A percentile compares a stretch with the other conserved stretches of the same genome.
Conservation (phyloP, 1,139 yeast genomes). For the Saccharomyces uvarum region DNA sequence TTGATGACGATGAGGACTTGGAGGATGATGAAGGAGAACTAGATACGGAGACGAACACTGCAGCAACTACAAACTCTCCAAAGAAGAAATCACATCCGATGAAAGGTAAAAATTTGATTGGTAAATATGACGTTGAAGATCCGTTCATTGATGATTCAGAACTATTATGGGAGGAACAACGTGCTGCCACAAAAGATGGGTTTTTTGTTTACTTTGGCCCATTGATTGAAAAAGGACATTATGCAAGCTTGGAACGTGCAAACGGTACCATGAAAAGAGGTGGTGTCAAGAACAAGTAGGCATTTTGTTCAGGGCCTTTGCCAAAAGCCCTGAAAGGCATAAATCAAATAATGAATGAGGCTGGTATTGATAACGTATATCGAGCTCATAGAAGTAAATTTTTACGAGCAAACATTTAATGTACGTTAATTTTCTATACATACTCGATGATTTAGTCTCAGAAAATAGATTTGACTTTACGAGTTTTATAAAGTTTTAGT, state of each 20-base stretch:
- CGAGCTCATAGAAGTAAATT: neutral
- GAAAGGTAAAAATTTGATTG: constrained; percentile 62
- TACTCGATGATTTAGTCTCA: neutral
- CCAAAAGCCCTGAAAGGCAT: neutral
- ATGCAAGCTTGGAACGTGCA: constrained; percentile 36
- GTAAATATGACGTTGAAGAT: constrained; percentile 86
- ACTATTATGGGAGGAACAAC: constrained; percentile 84
- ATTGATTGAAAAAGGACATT: constrained; percentile 58
- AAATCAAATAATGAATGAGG: neutral
- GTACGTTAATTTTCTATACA: neutral
- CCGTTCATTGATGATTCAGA: constrained; percentile 97
- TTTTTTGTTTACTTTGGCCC: constrained; percentile 96
- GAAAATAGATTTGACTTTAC: neutral
- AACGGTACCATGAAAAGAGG: constrained; percentile 37
- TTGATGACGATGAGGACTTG: constrained; percentile 29
- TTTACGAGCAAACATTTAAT: neutral
- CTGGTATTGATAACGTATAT: neutral
- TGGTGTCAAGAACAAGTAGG: constrained; percentile 23
- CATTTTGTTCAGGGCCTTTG: neutral
- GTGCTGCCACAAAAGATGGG: constrained; percentile 89
- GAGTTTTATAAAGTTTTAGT: neutral
- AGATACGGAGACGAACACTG: constrained; percentile 20
- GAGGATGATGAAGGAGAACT: constrained; percentile 32
- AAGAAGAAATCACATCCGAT: constrained; percentile 33
- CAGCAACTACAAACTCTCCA: constrained; percentile 23